Conservation (phyloP, 2,329 filamentous ascomycete species). For the Apiospora rasikravindrae region DNA sequence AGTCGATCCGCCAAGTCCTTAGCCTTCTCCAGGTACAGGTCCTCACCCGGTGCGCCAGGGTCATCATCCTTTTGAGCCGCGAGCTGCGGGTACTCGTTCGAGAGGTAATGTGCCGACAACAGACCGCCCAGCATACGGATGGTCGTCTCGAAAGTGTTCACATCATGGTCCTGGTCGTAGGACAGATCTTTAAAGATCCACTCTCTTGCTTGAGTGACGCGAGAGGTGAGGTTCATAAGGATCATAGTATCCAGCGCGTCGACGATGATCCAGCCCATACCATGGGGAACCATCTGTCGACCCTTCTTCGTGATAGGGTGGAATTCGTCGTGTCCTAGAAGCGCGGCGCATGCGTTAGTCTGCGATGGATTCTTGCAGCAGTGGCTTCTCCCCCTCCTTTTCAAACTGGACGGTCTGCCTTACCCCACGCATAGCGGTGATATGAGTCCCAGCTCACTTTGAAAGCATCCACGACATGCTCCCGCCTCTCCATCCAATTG, state of each 20-base stretch:
- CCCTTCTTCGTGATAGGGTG: slow-evolving; percentile 81
- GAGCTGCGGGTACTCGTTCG: slow-evolving; percentile 78
- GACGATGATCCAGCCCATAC: slow-evolving; percentile 97
- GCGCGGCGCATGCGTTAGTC: not conserved
- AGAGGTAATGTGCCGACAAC: slow-evolving; percentile 93
- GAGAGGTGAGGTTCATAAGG: slow-evolving; percentile 93
- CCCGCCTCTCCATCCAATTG: slow-evolving; percentile 79
- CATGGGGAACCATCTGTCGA: slow-evolving; percentile 83
- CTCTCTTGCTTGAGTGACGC: slow-evolving; percentile 81
- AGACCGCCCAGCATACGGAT: slow-evolving; percentile 96
- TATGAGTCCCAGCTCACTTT: slow-evolving; percentile 92
- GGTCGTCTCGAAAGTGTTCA: slow-evolving; percentile 97
- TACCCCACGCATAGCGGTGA: slow-evolving; percentile 92
- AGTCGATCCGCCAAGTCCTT: slow-evolving; percentile 89
- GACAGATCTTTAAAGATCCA: slow-evolving; percentile 84
- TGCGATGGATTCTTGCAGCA: not conserved
- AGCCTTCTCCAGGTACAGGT: slow-evolving; percentile 95
- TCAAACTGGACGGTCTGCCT: slow-evolving; percentile 39
- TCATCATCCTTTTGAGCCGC: slow-evolving; percentile 77
- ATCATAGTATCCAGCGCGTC: slow-evolving; percentile 97
- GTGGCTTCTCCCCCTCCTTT: not conserved
- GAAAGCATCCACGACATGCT: slow-evolving; percentile 88
- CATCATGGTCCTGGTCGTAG: slow-evolving; percentile 92
- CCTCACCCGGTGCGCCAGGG: slow-evolving; percentile 76
- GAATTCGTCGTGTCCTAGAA: slow-evolving; percentile 79